Conservation (phyloP, 495 filamentous ascomycete species). For the Pseudomonodictys pantanalensis region DNA sequence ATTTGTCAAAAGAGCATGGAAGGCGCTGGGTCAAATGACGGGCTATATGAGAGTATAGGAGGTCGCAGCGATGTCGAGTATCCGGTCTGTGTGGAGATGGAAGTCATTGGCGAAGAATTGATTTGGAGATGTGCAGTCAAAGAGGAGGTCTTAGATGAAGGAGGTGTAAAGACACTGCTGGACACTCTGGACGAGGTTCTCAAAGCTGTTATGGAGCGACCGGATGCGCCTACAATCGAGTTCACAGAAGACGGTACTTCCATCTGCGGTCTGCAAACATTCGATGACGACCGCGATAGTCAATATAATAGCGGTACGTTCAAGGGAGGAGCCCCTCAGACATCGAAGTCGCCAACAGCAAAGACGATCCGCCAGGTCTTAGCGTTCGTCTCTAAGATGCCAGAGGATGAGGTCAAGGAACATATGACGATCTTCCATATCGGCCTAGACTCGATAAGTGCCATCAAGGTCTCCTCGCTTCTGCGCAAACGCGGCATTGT, state of each 20-base stretch:
- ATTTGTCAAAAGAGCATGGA: conserved; percentile 56
- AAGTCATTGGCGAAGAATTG: conserved; percentile 52
- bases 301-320: conserved; percentile 7
- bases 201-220: conserved; percentile 47
- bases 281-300: conserved; percentile 29
- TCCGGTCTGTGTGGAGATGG: conserved; percentile 77
- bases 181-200: conserved; percentile 55
- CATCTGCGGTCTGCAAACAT: conserved; percentile 53
- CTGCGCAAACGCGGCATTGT: conserved; percentile 58
- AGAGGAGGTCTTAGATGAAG: conserved; percentile 47
- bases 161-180: conserved; percentile 49
- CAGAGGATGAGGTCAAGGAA: conserved; percentile 58
- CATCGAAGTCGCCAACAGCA: conserved; percentile 48
- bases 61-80: conserved; percentile 68
- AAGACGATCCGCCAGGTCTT: conserved; percentile 59
- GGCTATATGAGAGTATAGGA: conserved; percentile 56
- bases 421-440: conserved; percentile 76
- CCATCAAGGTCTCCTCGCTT: conserved; percentile 69
- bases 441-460: conserved; percentile 86
- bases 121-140: conserved; percentile 71
- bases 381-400: conserved; percentile 59
- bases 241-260: conserved; percentile 47
- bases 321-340: background rate
- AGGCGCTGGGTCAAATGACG: background rate
- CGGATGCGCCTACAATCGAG: conserved; percentile 50